Conservation (phyloP, 2,329 filamentous ascomycete species). For the Fusarium subtropicale region DNA sequence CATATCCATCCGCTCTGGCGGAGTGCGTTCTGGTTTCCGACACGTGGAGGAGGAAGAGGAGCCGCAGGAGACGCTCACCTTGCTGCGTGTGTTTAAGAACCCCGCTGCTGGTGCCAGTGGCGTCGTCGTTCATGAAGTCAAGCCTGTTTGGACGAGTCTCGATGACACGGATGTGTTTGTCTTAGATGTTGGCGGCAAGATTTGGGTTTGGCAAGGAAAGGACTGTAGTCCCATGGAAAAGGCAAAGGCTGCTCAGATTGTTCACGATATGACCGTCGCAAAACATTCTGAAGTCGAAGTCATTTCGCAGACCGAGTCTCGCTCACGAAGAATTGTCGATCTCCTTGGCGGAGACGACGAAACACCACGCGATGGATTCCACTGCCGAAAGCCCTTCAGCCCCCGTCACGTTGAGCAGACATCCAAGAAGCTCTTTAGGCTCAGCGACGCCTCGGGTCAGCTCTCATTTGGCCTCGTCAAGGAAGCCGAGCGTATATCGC, state of each 20-base stretch:
- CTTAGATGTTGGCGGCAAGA: slow-evolving; percentile 70
- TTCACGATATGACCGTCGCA: slow-evolving; percentile 71
- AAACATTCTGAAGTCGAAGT: slow-evolving; percentile 75
- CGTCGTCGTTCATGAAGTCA: slow-evolving; percentile 73
- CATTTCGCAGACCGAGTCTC: slow-evolving; percentile 68
- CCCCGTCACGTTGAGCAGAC: slow-evolving; percentile 33
- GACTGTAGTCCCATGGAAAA: slow-evolving; percentile 76
- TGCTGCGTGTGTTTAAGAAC: slow-evolving; percentile 73
- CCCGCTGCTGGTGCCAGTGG: slow-evolving; percentile 58
- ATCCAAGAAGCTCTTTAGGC: slow-evolving; percentile 65
- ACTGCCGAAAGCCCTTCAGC: slow-evolving; percentile 56
- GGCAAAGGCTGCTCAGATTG: slow-evolving; percentile 74
- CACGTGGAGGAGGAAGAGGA: slow-evolving; percentile 66
- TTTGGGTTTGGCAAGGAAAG: slow-evolving; percentile 77
- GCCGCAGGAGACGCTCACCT: slow-evolving; percentile 58
- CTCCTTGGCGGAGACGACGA: slow-evolving; percentile 64
- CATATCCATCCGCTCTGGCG: slow-evolving; percentile 69
- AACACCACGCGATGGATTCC: slow-evolving; percentile 55
- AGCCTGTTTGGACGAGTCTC: slow-evolving; percentile 69
- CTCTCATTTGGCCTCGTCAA: slow-evolving; percentile 69
- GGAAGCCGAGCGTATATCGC: slow-evolving; percentile 60
- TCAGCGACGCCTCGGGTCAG: slow-evolving; percentile 70
- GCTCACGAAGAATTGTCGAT: slow-evolving; percentile 65
- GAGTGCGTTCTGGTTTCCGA: slow-evolving; percentile 70
- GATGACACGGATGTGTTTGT: slow-evolving; percentile 76